Conservation (phyloP, 352 stramenopile species). For the Phytophthora pinifolia region DNA sequence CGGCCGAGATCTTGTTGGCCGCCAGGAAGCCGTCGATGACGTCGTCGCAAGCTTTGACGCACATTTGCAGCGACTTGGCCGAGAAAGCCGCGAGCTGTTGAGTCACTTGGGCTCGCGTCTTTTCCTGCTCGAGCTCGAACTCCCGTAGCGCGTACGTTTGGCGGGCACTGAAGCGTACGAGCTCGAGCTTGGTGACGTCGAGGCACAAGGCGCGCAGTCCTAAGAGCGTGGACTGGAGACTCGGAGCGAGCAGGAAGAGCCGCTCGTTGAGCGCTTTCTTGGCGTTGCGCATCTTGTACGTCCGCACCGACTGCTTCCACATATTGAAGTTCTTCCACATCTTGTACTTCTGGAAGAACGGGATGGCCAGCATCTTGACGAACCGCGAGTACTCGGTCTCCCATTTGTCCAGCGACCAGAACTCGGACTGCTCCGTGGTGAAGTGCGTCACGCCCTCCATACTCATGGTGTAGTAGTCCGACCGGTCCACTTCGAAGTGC, state of each 20-base stretch:
- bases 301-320: slow-evolving; percentile 90
- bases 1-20: slow-evolving; percentile 90
- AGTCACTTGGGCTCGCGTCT: slow-evolving; percentile 50
- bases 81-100: slow-evolving; percentile 68
- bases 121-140: slow-evolving; percentile 77
- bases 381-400: slow-evolving; percentile 93
- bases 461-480: slow-evolving; percentile 93
- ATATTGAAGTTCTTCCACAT: slow-evolving; percentile 95
- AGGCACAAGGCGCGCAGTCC: slow-evolving; percentile 74
- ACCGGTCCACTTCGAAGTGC: slow-evolving; percentile 80
- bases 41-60: slow-evolving; percentile 88
- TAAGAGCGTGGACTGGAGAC: slow-evolving; percentile 82
- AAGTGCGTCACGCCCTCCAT: slow-evolving; percentile 93
- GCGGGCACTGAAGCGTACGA: slow-evolving; percentile 67
- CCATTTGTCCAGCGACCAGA: slow-evolving; percentile 92
- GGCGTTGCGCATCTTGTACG: slow-evolving; percentile 85
- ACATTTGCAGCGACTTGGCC: slow-evolving; percentile 71
- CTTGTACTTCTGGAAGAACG: slow-evolving; percentile 93
- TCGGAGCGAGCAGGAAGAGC: slow-evolving; percentile 89
- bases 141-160: slow-evolving; percentile 82
- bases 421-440: slow-evolving; percentile 83
- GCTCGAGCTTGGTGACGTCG: slow-evolving; percentile 57
- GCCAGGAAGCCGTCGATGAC: slow-evolving; percentile 92
- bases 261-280: slow-evolving; percentile 78
- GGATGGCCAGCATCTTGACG: slow-evolving; percentile 87